Percentiles rank a stretch among this genome's conserved stretches.
phyloP scores from a whole-genome alignment of 129 eudicot species.

The Centrapalus pauciflorus region DNA sequence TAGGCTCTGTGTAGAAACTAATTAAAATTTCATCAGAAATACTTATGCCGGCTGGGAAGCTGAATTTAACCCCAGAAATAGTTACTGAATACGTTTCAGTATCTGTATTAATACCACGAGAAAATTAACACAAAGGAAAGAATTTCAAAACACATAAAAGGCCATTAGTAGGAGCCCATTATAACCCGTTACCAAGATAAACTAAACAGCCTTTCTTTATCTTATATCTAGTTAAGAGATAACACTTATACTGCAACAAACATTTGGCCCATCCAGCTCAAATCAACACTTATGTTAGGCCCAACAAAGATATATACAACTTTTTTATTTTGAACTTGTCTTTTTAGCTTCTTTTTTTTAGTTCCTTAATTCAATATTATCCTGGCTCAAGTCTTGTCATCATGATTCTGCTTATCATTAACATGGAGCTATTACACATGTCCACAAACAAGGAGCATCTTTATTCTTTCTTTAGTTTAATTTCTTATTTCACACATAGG shows the following conservation, averaged over 20 bases:
- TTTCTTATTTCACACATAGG: neutral
- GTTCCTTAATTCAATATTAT: neutral
- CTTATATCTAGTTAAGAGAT: neutral
- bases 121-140: neutral
- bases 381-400: neutral
- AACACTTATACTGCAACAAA: neutral
- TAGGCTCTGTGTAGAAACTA: neutral
- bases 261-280: neutral
- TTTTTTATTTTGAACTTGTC: neutral
- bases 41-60: neutral
- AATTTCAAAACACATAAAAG: neutral
- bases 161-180: neutral
- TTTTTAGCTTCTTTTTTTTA: neutral
- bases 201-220: neutral
- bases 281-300: neutral
- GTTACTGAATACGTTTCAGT: too few species aligned
- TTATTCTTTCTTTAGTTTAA: slow-evolving; percentile 1
- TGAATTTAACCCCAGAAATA: neutral
- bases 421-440: slow-evolving; percentile 14
- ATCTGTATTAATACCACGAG: neutral
- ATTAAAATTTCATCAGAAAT: neutral
- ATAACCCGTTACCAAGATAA: neutral
- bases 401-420: neutral
- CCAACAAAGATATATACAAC: neutral
- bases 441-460: neutral